A percentile compares a stretch with the other conserved stretches of the same genome.
Evolutionary conservation across 208 protist genomes (phyloP).

Genomic region (Leishmania braziliensis): DNA sequence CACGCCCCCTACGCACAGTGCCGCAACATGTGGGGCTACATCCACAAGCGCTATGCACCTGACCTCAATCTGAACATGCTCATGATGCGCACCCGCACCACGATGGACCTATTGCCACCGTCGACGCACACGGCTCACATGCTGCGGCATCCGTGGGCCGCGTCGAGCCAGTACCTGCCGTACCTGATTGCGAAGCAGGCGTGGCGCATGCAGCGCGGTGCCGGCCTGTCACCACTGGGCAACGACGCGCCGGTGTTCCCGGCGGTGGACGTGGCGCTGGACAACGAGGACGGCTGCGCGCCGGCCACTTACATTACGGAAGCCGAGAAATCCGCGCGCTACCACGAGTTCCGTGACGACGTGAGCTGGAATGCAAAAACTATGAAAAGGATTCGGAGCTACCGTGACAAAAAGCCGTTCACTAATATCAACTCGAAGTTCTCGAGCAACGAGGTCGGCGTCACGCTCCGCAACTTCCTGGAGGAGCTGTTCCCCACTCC

Average conservation of each 20-base stretch:
- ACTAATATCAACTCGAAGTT: constrained; percentile 31
- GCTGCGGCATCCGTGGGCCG: constrained; percentile 26
- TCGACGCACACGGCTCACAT: constrained; percentile 26
- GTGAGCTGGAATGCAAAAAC: background rate
- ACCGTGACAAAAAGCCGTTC: constrained; percentile 5
- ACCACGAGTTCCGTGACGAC: constrained; percentile 22
- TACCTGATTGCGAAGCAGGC: constrained; percentile 30
- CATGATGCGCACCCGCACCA: constrained; percentile 7
- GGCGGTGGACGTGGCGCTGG: constrained; percentile 21
- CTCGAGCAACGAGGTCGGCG: background rate
- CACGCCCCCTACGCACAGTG: constrained; percentile 25
- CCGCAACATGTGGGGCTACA: constrained; percentile 27
- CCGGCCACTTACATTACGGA: constrained; percentile 22
- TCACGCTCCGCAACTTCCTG: constrained; percentile 9
- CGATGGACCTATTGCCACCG: constrained; percentile 14
- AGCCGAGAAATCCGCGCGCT: background rate
- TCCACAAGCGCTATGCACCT: constrained; percentile 24
- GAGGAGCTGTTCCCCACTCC: constrained; percentile 21
- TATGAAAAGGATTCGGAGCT: constrained; percentile 11
- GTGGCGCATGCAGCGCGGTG: constrained; percentile 18
- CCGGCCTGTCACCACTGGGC: background rate
- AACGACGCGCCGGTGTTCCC: constrained; percentile 12
- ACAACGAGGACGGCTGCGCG: constrained; percentile 29
- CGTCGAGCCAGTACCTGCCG: constrained; percentile 24
- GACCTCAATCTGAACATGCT: constrained; percentile 27